Conservation (phyloP, 2,329 filamentous ascomycete genomes). For the Ophiobolus disseminans region DNA sequence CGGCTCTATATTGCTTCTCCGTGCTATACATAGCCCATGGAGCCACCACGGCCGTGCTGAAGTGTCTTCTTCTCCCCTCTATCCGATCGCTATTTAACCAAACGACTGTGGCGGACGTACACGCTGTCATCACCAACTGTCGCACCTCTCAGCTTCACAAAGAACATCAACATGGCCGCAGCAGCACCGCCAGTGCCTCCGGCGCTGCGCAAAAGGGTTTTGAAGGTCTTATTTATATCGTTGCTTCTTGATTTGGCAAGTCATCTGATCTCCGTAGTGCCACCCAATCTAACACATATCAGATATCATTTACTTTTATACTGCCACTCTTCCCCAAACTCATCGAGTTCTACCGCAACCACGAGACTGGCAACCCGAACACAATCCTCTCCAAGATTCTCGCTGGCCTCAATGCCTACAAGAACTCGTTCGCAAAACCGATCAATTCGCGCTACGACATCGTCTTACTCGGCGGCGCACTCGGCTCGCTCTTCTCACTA, state of each 20-base stretch:
- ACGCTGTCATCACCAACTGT: conserved; percentile 17
- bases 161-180: conserved; percentile 23
- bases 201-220: conserved; percentile 74
- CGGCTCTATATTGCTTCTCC: conserved; percentile 10
- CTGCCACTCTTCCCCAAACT: conserved; percentile 94
- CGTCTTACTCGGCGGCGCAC: conserved; percentile 88
- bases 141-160: neutral
- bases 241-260: conserved; percentile 86
- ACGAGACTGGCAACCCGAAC: conserved; percentile 66
- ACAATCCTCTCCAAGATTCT: conserved; percentile 83
- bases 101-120: conserved; percentile 16
- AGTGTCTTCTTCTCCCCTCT: conserved; percentile 16
- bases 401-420: conserved; percentile 88
- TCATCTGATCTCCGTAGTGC: conserved; percentile 25
- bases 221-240: conserved; percentile 87
- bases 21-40: conserved; percentile 26
- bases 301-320: conserved; percentile 99
- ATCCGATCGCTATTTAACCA: conserved; percentile 26
- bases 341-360: conserved; percentile 92
- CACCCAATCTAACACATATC: conserved; percentile 16
- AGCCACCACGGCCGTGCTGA: conserved; percentile 12
- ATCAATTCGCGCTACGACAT: conserved; percentile 98
- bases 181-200: conserved; percentile 48
- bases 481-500: conserved; percentile 92
- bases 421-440: conserved; percentile 86